Conservation (phyloP, 495 filamentous ascomycete genomes). For the Aspergillus ellipticus region DNA sequence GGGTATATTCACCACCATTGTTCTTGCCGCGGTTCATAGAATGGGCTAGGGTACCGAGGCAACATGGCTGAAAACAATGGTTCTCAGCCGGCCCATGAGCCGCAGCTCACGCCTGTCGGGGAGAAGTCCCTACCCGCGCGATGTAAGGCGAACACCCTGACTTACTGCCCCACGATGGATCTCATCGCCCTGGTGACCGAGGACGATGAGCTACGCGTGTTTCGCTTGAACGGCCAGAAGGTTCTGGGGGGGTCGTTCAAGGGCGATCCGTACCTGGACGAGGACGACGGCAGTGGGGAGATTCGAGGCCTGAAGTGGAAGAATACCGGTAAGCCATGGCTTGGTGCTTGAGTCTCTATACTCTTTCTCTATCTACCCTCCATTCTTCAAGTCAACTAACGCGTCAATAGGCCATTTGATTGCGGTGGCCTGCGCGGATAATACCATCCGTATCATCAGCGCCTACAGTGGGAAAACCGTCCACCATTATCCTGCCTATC, state of each 20-base stretch:
- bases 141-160: conserved; percentile 54
- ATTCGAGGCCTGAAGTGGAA: conserved; percentile 68
- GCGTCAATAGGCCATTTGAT: conserved; percentile 58
- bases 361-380: background rate
- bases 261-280: conserved; percentile 45
- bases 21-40: background rate
- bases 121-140: conserved; percentile 55
- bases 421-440: conserved; percentile 75
- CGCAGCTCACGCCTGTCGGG: conserved; percentile 43
- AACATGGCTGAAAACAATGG: conserved; percentile 27
- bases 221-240: conserved; percentile 64
- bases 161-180: conserved; percentile 81
- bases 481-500: conserved; percentile 54
- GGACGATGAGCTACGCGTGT: conserved; percentile 59
- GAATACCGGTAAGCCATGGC: conserved; percentile 58
- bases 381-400: background rate
- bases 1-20: background rate
- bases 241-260: conserved; percentile 57
- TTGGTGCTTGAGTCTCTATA: background rate
- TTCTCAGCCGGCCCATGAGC: conserved; percentile 16
- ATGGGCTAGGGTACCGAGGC: conserved; percentile 14
- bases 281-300: conserved; percentile 49
- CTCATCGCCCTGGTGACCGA: conserved; percentile 68
- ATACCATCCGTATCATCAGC: conserved; percentile 64
- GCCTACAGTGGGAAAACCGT: conserved; percentile 74